Base-by-base conservation (phyloP, 2,329 filamentous ascomycete genomes). In the Xylariaceae sp. region DNA sequence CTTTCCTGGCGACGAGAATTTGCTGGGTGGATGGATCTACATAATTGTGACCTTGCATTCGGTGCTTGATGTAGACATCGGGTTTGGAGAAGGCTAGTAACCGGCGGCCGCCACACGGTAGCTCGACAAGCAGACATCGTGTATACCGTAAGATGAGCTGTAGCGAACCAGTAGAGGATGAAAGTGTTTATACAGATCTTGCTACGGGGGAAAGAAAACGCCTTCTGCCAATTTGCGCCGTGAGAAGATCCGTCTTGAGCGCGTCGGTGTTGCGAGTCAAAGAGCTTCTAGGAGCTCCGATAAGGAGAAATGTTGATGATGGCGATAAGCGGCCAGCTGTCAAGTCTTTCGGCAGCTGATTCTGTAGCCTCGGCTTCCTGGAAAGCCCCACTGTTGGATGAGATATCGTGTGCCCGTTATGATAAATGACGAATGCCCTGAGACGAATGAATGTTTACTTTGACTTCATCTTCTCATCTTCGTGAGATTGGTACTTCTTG, bases 81-180 rank as follows among this genome's bases (percentile, higher is more conserved):
- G n/a, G 46, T 30, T 41, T 57, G 57, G 13, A 49, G 33, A 23
- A 58, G 13, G 35, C 55, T 48, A 16, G 53, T 33, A 42, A 55
- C 40, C 27, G 62, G n/a, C n/a, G n/a, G 54, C 50, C 60, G 55
- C 26, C 55, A 45, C 15, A 52, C 30, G 30, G 50, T 21, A 32
- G 47, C 48, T 39, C 65, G 63, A 50, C 46, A 60, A 4, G 58
- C 52, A 33, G 58, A 60, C 63, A 68, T 66, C 13, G 21, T 18
- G 39, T 42, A 13, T n/a, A 30, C 20, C 11, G 16, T 20, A 9
- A 40, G 26, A 26, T 13, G 7, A 16, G 13, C 9, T 20, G 10
- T 8, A 2, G n/a, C 11, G 36, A 37, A 39, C 27, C n/a, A 15
- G 11, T 13, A 15, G 9, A 37, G 13, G 18, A 7, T 13, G 9